A percentile compares a stretch with the other conserved stretches of the same genome.
Conservation (phyloP, 495 filamentous ascomycete genomes). For the Hypomontagnella submonticulosa region DNA sequence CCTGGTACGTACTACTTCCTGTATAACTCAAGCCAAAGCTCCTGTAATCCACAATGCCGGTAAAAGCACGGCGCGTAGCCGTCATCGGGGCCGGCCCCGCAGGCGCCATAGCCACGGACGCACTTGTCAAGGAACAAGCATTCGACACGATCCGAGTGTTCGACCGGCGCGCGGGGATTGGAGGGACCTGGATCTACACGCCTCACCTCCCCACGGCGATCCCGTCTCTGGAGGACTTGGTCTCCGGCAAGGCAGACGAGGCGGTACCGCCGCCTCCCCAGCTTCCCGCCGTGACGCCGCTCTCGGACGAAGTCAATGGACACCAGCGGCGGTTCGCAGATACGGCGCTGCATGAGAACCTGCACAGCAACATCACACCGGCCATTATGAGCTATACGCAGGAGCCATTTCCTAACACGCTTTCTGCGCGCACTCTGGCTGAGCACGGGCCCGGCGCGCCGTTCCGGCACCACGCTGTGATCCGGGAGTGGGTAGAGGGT, state of each 20-base stretch:
- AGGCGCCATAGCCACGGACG: conserved; percentile 69
- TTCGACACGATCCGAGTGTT: conserved; percentile 70
- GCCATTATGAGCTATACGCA: conserved; percentile 54
- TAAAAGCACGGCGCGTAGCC: conserved; percentile 56
- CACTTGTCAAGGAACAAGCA: conserved; percentile 66
- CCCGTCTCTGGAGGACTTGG: conserved; percentile 58
- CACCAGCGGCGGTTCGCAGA: conserved; percentile 64
- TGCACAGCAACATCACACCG: conserved; percentile 58
- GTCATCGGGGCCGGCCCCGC: conserved; percentile 70
- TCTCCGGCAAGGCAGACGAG: conserved; percentile 60
- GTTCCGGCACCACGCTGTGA: conserved; percentile 52
- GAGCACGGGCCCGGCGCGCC: conserved; percentile 52
- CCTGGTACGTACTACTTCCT: not conserved
- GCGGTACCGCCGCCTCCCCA: conserved; percentile 57
- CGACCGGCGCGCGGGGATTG: conserved; percentile 54
- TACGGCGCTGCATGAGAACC: conserved; percentile 56
- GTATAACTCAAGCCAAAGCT: not conserved
- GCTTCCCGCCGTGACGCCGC: conserved; percentile 59
- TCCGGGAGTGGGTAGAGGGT: conserved; percentile 54
- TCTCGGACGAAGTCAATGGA: conserved; percentile 48
- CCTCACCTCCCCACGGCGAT: conserved; percentile 51
- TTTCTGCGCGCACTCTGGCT: conserved; percentile 42
- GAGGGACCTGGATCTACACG: conserved; percentile 52
- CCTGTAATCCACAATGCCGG: conserved; percentile 16
- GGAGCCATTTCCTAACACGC: conserved; percentile 52